phyloP scores from a whole-genome alignment of 2,329 filamentous ascomycete species.

The Alternaria ventricosa region DNA sequence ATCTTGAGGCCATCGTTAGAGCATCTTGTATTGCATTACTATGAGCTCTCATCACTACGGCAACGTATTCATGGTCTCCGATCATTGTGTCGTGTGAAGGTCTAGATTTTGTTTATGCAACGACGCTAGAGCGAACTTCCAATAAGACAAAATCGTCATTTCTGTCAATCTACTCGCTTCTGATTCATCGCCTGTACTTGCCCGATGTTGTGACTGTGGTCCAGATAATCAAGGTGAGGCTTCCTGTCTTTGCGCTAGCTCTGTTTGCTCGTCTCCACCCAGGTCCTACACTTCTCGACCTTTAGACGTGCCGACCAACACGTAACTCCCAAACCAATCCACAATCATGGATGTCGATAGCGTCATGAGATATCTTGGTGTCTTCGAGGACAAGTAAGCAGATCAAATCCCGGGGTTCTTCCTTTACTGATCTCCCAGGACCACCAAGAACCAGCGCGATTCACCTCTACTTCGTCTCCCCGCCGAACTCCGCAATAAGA shows the following conservation, averaged over 20 bases:
- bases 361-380: rapidly evolving
- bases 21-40: too few relatives aligned
- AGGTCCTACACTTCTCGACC: not conserved
- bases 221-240: not conserved
- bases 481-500: not conserved
- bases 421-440: not conserved
- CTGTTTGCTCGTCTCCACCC: not conserved
- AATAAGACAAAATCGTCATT: too few relatives aligned
- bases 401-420: not conserved
- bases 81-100: too few relatives aligned
- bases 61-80: too few relatives aligned
- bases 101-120: too few relatives aligned
- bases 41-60: too few relatives aligned
- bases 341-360: not conserved
- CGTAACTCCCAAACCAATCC: not conserved
- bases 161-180: too few relatives aligned
- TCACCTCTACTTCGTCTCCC: not conserved
- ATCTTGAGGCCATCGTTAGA: too few relatives aligned
- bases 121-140: too few relatives aligned
- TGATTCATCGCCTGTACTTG: too few relatives aligned
- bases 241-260: not conserved
- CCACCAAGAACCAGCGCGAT: not conserved
- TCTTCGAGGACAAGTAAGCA: not conserved
- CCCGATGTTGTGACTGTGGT: too few relatives aligned
- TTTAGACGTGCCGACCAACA: not conserved